Base-by-base conservation (phyloP, 306 rosid species). In the Luffa aegyptiaca region DNA sequence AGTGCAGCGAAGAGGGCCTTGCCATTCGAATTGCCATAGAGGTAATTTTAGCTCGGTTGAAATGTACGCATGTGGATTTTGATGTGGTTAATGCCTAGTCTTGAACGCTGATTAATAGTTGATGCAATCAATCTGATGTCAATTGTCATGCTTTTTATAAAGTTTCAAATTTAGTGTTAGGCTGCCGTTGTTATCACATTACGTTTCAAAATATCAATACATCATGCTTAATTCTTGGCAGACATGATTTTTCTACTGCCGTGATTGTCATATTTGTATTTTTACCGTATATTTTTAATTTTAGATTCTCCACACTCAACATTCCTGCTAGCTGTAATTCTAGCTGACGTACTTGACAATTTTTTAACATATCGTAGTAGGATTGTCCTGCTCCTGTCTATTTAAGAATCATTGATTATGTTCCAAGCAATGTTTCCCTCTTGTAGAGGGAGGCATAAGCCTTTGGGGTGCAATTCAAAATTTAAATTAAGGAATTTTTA, bases 1-100 rank as follows among this genome's bases (percentile, higher is more conserved):
- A 95, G 80, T 91, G 89, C 74, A 84, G 90, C 13, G 96, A 93
- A 82, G 99, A 91, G 85, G 99, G 96, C 61, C 93, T 95, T 63
- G 97, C 97, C 44, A 87, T 93, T 82, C 88, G 88, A 82, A 85
- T 93, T 86, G 93, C 97, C 31, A n/a, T 77, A 53, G 99, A 95
- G 99, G 98, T 95, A 85, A 82, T 16, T 56, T 79, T 61, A 75
- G 35, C 52, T 80, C n/a, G 66, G 82, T 33, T 81, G 6, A 16
- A 5, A 41, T 55, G 41, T 5, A 46, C 49, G 12, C 42, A 65
- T 73, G 39, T 80, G 5, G 37, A 79, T n/a, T 6, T 77, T 14
- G 17, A 74, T 68, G 49, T 11, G 55, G 17, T 53, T 53, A 73
- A 69, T 71, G 80, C 70, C 80, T 26, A 69, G 71, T 37, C 45